Conservation (phyloP, 371 early-diverging fungal genomes). For the Haplosporangium sp. region DNA sequence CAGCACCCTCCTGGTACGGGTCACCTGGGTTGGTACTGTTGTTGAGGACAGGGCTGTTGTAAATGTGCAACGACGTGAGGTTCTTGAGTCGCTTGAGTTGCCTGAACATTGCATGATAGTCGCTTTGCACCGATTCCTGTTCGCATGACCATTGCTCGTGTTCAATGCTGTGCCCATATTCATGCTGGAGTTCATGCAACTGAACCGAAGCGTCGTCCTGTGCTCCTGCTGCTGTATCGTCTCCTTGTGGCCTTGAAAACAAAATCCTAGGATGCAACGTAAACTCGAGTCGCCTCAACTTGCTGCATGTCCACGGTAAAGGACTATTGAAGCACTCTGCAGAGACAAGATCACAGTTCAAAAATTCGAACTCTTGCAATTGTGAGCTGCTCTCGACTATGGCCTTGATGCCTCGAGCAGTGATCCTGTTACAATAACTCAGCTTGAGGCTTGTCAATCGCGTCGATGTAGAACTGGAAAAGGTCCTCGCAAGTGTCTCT, state of each 20-base stretch:
- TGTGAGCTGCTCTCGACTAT: conserved; percentile 27
- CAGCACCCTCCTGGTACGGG: background rate
- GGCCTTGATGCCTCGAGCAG: conserved; percentile 35
- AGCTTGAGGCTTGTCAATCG: conserved; percentile 24
- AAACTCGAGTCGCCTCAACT: conserved; percentile 39
- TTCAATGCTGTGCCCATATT: background rate
- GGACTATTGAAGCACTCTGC: conserved; percentile 34
- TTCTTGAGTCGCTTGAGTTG: conserved; percentile 27
- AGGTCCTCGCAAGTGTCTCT: conserved; percentile 20
- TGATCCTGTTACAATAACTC: conserved; percentile 43
- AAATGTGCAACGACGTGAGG: conserved; percentile 33
- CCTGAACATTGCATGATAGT: conserved; percentile 44
- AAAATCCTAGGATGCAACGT: conserved; percentile 36
- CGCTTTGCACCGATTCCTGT: conserved; percentile 21
- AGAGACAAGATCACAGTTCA: conserved; percentile 43
- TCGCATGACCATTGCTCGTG: background rate
- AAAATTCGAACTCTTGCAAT: conserved; percentile 35
- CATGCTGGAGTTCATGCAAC: background rate
- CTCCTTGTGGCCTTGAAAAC: conserved; percentile 4
- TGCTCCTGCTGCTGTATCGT: background rate
- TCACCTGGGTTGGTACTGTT: background rate
- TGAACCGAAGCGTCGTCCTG: background rate
- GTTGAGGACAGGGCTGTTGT: conserved; percentile 41
- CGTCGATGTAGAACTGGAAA: background rate
- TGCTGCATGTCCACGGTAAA: conserved; percentile 25